A percentile compares a stretch with the other conserved stretches of the same genome.
Evolutionary conservation across 257 asterid species (phyloP).

Genomic region (Solanum ossicruentum): DNA sequence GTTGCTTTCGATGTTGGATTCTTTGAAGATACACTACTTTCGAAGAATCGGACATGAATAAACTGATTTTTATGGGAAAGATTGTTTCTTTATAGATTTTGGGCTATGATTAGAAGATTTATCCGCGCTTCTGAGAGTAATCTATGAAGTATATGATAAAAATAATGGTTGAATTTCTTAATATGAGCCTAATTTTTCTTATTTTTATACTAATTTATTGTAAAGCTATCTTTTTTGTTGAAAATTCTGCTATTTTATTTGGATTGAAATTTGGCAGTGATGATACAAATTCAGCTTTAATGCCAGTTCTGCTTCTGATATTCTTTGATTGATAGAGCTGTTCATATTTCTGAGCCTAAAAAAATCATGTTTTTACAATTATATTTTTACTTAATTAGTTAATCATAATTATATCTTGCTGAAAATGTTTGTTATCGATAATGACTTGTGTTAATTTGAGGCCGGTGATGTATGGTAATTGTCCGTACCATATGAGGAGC

Average conservation of each 20-base stretch:
- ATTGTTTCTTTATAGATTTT: background rate
- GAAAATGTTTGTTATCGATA: background rate
- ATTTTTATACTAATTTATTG: background rate
- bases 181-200: conserved; percentile 43
- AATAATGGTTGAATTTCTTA: conserved; percentile 75
- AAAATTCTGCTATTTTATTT: background rate
- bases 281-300: conserved; percentile 51
- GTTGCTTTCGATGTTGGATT: background rate
- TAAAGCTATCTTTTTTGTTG: too few relatives aligned
- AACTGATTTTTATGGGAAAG: background rate
- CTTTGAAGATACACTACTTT: too few relatives aligned
- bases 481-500: background rate
- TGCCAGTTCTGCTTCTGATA: conserved; percentile 99
- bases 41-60: too few relatives aligned
- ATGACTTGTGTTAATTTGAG: background rate
- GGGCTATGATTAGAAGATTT: conserved; percentile 53
- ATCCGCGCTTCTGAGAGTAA: conserved; percentile 84
- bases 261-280: conserved; percentile 29
- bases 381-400: background rate
- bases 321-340: conserved; percentile 93
- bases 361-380: background rate
- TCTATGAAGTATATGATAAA: conserved; percentile 42
- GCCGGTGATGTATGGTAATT: conserved; percentile 1
- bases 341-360: conserved; percentile 39
- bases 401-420: background rate